Base-by-base conservation (phyloP, 2,329 filamentous ascomycete species). In the Apiospora saccharicola region DNA sequence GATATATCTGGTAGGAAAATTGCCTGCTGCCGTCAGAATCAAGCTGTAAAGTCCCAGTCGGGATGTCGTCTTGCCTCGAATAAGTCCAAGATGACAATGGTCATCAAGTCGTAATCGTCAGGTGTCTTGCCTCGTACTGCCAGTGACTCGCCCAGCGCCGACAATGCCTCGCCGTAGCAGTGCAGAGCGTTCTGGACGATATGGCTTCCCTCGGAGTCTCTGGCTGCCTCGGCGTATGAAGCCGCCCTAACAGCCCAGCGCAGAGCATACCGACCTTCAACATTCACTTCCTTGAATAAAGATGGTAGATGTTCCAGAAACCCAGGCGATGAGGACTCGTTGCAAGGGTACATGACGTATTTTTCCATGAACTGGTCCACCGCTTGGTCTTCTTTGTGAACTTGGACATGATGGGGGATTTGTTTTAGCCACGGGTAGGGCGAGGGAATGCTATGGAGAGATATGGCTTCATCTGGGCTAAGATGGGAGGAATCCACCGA, bases 51-150 rank as follows among this genome's bases (percentile, higher is more conserved):
- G 26, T 12, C n/a, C 12, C 26, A 34, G 26, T 16, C 14, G 12
- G 49, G 26, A 69, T 41, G 64, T 67, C 30, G 37, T 68, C 67
- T 69, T 74, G 82, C 82, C 78, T 85, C 82, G 51, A 84, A 84
- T 1, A 84, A 78, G 68, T 84, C 83, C 16, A 85, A 73, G 26
- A 84, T 75, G 16, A 84, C 82, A 1, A 82, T 78, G 3, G 82
- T 79, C 82, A 85, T 83, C 22, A 85, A 75, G 67, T 82, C 80
- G 73, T 82, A 80, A 71, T 84, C 83, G 73, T 83, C 82, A 4
- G 81, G 81, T 1, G 74, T 72, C 73, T 83, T 82, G 14, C 76
- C 77, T n/a, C 76, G 73, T 37, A 75, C 73, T 3, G 76, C 73
- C 37, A 83, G 74, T 0, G 82, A 81, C 3, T 79, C 75, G 5